Evolutionary conservation across 2,329 filamentous ascomycete genomes (phyloP), one percentile per base, ranked within the genome.

Genomic region (Cladobotryum mycophilum): DNA sequence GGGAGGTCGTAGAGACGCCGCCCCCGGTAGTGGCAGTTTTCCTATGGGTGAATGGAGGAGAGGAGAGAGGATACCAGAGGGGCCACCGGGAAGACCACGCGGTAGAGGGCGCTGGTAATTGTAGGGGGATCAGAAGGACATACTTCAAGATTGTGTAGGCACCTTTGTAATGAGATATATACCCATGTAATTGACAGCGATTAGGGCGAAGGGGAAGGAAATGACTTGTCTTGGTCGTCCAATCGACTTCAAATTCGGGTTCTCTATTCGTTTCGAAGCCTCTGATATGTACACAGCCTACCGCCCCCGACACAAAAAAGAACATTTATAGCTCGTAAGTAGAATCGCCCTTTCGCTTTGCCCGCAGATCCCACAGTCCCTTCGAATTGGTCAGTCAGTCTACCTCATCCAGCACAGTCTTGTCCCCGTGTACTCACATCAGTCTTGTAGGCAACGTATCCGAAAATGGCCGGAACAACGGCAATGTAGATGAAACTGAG

Each of bases 311-410:
- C 50, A 45, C 51, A 52, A 33, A 48, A 46, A 48, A 47, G 44
- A 51, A 47, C 41, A 30, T 62, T 65, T 75, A 97, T 68, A 80
- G 92, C 72, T 97, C 91, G 49, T 76, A 74, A 63, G 95, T 78
- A n/a, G 85, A 77, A 66, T 97, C 92, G 49, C 89, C 91, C 70
- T 81, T 86, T 69, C 88, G 80, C 85, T 97, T 97, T 52, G 84
- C 92, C 60, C 90, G 82, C 60, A 96, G 69, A 45, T 95, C 80
- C 69, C 76, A 95, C 66, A 92, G 89, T 64, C 92, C 93, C 92
- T 97, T 30, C 7, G 61, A 42, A 22, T 52, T 34, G 13, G 54
- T 68, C 52, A 68, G 63, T 41, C 30, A 30, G 9, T 5, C 17
- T 36, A 20, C 15, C 43, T 17, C 45, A 34, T 33, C 30, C 33